These are phyloP conservation scores for Candida montana DNA, from an alignment of 805 yeast species.

Conservation along the genomic window DNA sequence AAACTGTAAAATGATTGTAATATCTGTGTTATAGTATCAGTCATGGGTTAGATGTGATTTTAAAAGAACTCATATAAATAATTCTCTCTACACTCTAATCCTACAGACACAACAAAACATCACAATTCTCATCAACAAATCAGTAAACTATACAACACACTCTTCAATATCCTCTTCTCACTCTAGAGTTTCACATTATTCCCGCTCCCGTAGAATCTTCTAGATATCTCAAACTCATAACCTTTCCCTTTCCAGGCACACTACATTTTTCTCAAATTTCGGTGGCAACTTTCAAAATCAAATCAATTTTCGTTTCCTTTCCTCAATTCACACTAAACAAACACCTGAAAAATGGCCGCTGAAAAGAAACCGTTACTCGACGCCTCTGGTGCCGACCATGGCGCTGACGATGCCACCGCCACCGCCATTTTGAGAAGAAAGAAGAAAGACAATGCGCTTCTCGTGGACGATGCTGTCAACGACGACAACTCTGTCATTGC, in stretches of 20 bases:
- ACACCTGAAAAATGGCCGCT: constrained; percentile 15
- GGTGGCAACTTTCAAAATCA: background rate
- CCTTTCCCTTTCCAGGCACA: background rate
- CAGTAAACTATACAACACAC: too few species aligned
- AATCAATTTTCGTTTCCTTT: background rate
- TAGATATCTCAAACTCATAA: background rate
- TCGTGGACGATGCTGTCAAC: constrained; percentile 94
- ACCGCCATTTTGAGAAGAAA: constrained; percentile 96
- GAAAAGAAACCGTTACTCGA: constrained; percentile 46
- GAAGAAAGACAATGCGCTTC: constrained; percentile 90
- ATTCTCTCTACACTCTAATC: too few species aligned
- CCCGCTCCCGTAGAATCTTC: background rate
- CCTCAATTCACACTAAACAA: background rate
- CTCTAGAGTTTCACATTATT: too few species aligned
- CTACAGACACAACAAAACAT: too few species aligned
- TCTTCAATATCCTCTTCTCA: too few species aligned
- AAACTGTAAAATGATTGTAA: too few species aligned
- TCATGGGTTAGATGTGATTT: too few species aligned
- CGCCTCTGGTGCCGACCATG: constrained; percentile 61
- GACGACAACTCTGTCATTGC: constrained; percentile 97
- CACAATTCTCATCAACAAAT: too few species aligned
- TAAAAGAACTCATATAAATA: too few species aligned
- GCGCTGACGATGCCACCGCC: constrained; percentile 71
- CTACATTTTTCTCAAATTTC: background rate
- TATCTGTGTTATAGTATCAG: too few species aligned